Conservation (phyloP, 2,329 filamentous ascomycete species). For the Paraphoma chrysanthemicola region DNA sequence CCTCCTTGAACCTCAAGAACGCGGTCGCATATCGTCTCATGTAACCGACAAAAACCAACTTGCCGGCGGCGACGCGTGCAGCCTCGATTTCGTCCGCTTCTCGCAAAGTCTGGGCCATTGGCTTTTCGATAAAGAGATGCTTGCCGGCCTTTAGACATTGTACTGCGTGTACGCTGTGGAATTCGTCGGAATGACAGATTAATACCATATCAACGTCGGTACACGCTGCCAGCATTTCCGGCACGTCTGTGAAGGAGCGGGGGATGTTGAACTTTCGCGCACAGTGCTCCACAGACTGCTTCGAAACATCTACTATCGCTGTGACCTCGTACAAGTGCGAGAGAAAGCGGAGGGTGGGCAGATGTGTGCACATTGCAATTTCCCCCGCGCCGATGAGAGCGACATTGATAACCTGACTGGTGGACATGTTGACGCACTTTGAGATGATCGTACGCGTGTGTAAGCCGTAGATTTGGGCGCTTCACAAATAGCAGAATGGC, state of each 20-base stretch:
- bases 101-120: constrained; percentile 58
- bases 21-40: constrained; percentile 67
- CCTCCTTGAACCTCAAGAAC: constrained; percentile 42
- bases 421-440: no score
- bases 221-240: background rate
- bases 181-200: constrained; percentile 22
- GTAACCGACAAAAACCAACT: constrained; percentile 63
- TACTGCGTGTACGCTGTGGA: constrained; percentile 60
- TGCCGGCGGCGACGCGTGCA: constrained; percentile 51
- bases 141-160: constrained; percentile 62
- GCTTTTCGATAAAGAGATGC: constrained; percentile 66
- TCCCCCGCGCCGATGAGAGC: background rate
- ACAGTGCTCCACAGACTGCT: background rate
- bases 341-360: background rate
- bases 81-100: constrained; percentile 60
- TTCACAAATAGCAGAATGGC: no score
- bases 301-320: background rate
- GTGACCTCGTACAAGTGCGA: background rate
- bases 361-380: background rate
- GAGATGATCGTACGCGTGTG: no score
- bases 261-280: background rate
- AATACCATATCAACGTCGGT: background rate
- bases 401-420: no score
- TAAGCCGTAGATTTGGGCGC: no score
- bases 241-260: background rate